Conservation (phyloP, 2,329 filamentous ascomycete species). For the Fusarium tuaranense region DNA sequence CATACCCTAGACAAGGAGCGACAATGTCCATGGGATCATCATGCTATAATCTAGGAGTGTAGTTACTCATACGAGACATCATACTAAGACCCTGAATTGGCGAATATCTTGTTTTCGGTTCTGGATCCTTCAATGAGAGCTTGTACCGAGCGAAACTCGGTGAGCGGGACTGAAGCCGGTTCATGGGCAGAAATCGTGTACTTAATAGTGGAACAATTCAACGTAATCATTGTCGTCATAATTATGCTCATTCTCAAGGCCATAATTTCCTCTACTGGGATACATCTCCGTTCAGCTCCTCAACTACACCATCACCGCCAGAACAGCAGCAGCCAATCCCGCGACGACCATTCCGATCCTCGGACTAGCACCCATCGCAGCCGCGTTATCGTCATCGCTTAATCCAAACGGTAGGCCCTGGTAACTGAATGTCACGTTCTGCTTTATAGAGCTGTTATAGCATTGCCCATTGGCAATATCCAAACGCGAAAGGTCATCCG, state of each 20-base stretch:
- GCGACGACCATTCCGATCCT: constrained; percentile 32
- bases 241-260: constrained; percentile 1
- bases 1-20: constrained; percentile 1
- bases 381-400: constrained; percentile 49
- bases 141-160: background rate
- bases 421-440: constrained; percentile 78
- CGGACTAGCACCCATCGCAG: constrained; percentile 37
- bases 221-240: constrained; percentile 16
- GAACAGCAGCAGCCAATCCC: constrained; percentile 29
- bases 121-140: background rate
- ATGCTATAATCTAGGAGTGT: background rate
- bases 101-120: background rate
- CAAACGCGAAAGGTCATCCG: constrained; percentile 74
- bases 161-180: background rate
- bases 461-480: constrained; percentile 78
- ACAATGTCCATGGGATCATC: background rate
- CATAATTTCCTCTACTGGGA: background rate
- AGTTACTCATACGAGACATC: constrained; percentile 13
- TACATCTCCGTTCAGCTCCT: background rate
- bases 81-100: constrained; percentile 2
- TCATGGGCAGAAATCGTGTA: background rate
- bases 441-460: constrained; percentile 71
- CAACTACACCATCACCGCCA: constrained; percentile 40
- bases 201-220: background rate
- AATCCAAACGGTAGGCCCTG: constrained; percentile 68